Conservation (phyloP, 768 basidiomycete genomes). For the Suillus tomentosus region DNA sequence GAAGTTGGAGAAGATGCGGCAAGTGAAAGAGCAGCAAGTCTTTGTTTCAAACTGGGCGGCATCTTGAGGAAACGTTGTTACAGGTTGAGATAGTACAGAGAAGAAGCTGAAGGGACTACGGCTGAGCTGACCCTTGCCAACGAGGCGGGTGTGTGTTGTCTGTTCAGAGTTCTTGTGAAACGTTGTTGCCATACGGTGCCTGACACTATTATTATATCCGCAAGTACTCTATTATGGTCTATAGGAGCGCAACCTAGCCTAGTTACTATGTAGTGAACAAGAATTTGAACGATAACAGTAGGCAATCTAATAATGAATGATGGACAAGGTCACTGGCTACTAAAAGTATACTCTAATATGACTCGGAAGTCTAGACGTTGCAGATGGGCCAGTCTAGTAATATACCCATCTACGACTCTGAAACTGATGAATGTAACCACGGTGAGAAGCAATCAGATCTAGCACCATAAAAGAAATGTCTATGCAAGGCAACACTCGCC, state of each 20-base stretch:
- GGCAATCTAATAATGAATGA: not conserved
- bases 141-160: not conserved
- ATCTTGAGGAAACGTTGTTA: constrained; percentile 15
- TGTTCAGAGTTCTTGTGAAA: constrained; percentile 4
- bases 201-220: not conserved
- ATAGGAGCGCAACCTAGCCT: not conserved
- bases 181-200: constrained; percentile 7
- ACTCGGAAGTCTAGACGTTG: not conserved
- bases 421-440: not conserved
- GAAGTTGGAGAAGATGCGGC: constrained; percentile 52
- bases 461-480: not conserved
- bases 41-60: constrained; percentile 60
- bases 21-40: constrained; percentile 62
- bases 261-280: not conserved
- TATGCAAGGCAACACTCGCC: not conserved
- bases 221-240: not conserved
- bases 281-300: not conserved
- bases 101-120: not conserved
- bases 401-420: not conserved
- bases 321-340: not conserved
- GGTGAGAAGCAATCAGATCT: not conserved
- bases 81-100: constrained; percentile 1
- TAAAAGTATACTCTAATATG: not conserved
- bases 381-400: not conserved
- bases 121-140: not conserved